These are phyloP conservation scores for Piper betle DNA, from an alignment of 164 flowering plant species.

Conservation along the genomic window DNA sequence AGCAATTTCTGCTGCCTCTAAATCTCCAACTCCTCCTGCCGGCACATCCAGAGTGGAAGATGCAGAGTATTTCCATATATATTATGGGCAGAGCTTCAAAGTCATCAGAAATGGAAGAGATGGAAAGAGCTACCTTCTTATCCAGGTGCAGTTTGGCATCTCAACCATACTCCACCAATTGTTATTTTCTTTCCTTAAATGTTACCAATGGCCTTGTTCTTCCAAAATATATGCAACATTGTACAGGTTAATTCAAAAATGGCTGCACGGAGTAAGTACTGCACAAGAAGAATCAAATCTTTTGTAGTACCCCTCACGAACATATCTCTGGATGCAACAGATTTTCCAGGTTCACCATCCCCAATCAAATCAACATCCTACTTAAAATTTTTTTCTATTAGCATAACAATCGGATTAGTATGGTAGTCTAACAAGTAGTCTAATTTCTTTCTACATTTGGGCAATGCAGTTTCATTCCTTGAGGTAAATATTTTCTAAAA, in stretches of 20 bases:
- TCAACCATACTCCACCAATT: background rate
- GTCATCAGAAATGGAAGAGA: constrained; percentile 82
- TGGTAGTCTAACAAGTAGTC: background rate
- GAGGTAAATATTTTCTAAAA: constrained; percentile 54
- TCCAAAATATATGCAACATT: too few relatives aligned
- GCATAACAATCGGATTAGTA: too few relatives aligned
- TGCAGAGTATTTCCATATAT: constrained; percentile 57
- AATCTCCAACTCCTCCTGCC: constrained; percentile 23
- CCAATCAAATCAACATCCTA: background rate
- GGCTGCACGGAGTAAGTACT: constrained; percentile 69
- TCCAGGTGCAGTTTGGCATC: constrained; percentile 40
- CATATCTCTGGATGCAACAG: constrained; percentile 47
- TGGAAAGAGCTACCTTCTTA: constrained; percentile 84
- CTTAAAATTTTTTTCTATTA: background rate
- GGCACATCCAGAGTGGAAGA: constrained; percentile 58
- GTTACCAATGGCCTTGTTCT: background rate
- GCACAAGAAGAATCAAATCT: constrained; percentile 84
- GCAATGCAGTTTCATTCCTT: constrained; percentile 73
- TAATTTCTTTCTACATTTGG: background rate
- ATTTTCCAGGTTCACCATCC: constrained; percentile 43
- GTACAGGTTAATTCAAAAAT: constrained; percentile 52
- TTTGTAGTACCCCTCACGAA: constrained; percentile 67
- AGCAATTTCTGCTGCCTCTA: background rate
- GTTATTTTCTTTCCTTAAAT: too few relatives aligned
- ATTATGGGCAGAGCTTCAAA: constrained; percentile 89